These are phyloP conservation scores for Aureobasidium sp. DNA, from an alignment of 2,329 filamentous ascomycete genomes.

Conservation along the genomic window DNA sequence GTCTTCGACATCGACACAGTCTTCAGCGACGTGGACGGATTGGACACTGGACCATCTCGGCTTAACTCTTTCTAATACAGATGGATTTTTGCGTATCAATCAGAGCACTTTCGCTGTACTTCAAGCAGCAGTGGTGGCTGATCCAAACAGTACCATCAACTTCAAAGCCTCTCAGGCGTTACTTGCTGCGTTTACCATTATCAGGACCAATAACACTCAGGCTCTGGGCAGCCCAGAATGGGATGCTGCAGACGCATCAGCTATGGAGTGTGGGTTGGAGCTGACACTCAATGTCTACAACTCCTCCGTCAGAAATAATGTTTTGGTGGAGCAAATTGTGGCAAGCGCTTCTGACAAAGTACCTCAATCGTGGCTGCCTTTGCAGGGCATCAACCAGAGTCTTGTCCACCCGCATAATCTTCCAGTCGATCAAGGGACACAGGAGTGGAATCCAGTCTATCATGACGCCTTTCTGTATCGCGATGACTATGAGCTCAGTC, in stretches of 20 bases:
- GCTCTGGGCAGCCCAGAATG: neutral
- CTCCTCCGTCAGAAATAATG: neutral
- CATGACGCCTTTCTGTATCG: neutral
- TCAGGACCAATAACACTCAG: neutral
- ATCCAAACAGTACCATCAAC: neutral
- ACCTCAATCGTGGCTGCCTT: neutral
- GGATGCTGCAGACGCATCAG: neutral
- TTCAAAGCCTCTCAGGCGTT: neutral
- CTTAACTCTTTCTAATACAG: neutral
- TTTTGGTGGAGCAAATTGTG: neutral
- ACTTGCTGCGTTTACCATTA: neutral
- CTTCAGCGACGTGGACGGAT: neutral
- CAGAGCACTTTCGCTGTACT: neutral
- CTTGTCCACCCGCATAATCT: neutral
- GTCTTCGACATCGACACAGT: neutral
- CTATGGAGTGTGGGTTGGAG: slow-evolving; percentile 2
- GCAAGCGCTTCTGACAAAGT: neutral
- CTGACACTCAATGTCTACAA: slow-evolving; percentile 1
- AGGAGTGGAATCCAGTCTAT: neutral
- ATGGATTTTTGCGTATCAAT: too few relatives aligned
- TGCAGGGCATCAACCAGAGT: neutral
- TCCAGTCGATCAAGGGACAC: neutral
- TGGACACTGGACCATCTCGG: neutral
- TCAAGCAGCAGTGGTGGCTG: neutral
- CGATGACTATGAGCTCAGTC: neutral